Evolutionary conservation across 331 rosid genomes (phyloP), one percentile per base, ranked within the genome.

Genomic region (Quercus tomentella): DNA sequence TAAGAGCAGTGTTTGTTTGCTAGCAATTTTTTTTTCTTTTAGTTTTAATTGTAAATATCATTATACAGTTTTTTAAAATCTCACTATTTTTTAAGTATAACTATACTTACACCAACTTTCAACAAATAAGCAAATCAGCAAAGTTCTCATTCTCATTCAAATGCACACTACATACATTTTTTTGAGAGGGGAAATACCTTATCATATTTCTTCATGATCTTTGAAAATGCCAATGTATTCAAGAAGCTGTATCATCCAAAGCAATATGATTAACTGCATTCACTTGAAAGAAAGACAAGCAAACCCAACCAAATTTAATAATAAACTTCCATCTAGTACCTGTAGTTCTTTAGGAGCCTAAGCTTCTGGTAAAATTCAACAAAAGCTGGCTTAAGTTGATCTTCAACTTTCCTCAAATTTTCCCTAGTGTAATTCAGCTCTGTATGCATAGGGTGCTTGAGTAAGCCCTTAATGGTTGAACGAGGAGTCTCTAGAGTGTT

Each of bases 161-260:
- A 49, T 49, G 17, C 1, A 11, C 17, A 12, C 54, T 49, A 12
- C 4, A 12, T 49, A 11, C 17, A 49, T 49, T 10, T 49, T 49
- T 49, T 55, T 54, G 55, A 16, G 21, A 5, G 17, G 21, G 11
- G 72, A 60, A 54, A 22, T 82, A 89, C 97, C 94, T 92, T 92
- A 21, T 92, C 94, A 80, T 92, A 92, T 85, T 92, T 92, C 90
- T 92, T 92, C 88, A 92, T 92, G 78, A 89, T 89, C 91, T 91
- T 92, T 6, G 93, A 92, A 84, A 92, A 85, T 22, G 97, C 97
- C 90, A 90, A 41, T 17, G 82, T 74, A 55, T 92, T 92, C 71
- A 92, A 83, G 82, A 90, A 92, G 74, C 96, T 92, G 85, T 75
- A 28, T 65, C 79, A 77, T 69, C 15, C 57, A 55, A 12, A 31